Evolutionary conservation across 257 asterid genomes (phyloP).

Genomic region (Hygrophila difformis): DNA sequence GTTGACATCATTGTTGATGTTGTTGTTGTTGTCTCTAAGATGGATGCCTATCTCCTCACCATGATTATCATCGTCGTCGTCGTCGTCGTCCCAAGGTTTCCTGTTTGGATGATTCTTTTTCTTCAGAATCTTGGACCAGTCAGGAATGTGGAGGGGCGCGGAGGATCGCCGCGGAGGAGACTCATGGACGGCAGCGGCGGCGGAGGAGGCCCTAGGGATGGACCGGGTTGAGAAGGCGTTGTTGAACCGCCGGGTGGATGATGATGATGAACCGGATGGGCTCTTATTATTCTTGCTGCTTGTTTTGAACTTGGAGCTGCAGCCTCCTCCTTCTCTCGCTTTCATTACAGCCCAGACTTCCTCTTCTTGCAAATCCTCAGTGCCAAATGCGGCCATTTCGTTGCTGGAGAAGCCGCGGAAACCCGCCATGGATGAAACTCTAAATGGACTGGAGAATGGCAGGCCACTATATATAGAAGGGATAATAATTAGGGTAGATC

Average conservation of each 20-base stretch:
- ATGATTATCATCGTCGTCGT: neutral
- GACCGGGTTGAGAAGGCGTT: slow-evolving; percentile 6
- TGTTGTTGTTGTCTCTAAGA: too few relatives aligned
- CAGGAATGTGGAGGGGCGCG: slow-evolving; percentile 1
- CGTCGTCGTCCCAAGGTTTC: slow-evolving; percentile 5
- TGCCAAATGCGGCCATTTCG: slow-evolving; percentile 6
- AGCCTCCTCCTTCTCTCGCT: slow-evolving; percentile 11
- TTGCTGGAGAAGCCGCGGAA: slow-evolving; percentile 5
- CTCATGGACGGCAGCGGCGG: neutral
- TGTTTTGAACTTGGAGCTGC: slow-evolving; percentile 13
- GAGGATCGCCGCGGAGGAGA: slow-evolving; percentile 5
- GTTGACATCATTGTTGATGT: neutral
- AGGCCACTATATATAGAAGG: slow-evolving; percentile 1
- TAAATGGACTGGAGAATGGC: neutral
- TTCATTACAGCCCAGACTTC: slow-evolving; percentile 29
- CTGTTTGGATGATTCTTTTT: slow-evolving; percentile 1
- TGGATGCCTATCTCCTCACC: neutral
- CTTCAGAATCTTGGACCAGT: slow-evolving; percentile 15
- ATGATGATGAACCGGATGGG: slow-evolving; percentile 4
- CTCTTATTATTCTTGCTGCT: too few relatives aligned
- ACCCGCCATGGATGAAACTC: slow-evolving; percentile 15
- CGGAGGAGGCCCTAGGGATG: slow-evolving; percentile 15
- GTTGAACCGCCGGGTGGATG: slow-evolving; percentile 21
- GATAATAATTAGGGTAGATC: too few relatives aligned
- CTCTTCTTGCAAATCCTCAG: slow-evolving; percentile 25